A percentile compares a stretch with the other conserved stretches of the same genome.
Conservation (phyloP, 257 asterid species). For the Solanum medicagineum region DNA sequence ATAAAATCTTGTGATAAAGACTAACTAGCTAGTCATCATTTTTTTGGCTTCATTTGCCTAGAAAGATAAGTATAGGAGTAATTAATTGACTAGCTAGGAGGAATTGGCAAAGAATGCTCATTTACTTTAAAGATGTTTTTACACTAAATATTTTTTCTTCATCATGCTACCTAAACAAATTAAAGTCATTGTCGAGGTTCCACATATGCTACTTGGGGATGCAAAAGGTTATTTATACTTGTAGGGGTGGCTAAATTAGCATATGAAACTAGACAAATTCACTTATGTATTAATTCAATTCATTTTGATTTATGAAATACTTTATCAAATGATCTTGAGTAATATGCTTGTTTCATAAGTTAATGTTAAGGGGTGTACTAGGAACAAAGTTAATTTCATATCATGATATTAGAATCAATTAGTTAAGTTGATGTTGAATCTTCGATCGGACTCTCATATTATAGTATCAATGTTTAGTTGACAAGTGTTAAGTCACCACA, state of each 20-base stretch:
- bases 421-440: background rate
- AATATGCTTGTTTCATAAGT: background rate
- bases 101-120: background rate
- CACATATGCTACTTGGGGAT: background rate
- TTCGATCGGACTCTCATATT: background rate
- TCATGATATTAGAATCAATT: background rate
- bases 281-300: background rate
- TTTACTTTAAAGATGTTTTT: background rate
- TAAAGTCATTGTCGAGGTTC: background rate
- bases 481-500: background rate
- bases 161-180: background rate
- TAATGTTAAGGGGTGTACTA: background rate
- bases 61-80: background rate
- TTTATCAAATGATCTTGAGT: background rate
- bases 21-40: background rate
- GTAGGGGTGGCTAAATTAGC: background rate
- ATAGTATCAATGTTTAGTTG: background rate
- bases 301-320: background rate
- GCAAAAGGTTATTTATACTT: background rate
- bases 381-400: background rate
- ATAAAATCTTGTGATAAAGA: background rate
- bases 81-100: background rate
- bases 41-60: background rate
- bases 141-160: background rate
- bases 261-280: background rate